Percentiles rank a stretch among this genome's conserved stretches.
Conservation (phyloP, 495 filamentous ascomycete genomes). For the Aspergillus incahuasiensis region DNA sequence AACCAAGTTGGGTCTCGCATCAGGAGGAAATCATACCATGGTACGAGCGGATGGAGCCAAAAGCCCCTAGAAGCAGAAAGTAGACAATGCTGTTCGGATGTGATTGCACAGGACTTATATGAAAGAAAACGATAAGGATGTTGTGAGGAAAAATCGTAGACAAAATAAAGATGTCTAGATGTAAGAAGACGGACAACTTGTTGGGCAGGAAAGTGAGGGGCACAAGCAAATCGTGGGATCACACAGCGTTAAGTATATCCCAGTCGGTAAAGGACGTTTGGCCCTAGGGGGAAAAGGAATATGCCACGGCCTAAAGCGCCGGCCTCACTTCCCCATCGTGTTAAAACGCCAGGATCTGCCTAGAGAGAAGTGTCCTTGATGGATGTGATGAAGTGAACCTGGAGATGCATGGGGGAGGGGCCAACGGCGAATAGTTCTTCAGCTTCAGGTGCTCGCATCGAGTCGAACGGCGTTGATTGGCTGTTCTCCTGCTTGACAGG, state of each 20-base stretch:
- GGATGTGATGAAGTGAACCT: conserved; percentile 12
- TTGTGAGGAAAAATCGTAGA: not conserved
- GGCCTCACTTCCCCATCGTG: not conserved
- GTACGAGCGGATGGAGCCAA: conserved; percentile 1
- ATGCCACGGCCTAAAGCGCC: conserved; percentile 9
- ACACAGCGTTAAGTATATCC: conserved; percentile 16
- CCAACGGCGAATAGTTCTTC: conserved; percentile 8
- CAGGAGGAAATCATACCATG: conserved; percentile 5
- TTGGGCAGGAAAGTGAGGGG: conserved; percentile 7
- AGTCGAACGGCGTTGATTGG: conserved; percentile 2
- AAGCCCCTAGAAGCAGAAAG: not conserved
- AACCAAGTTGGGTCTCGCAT: not conserved
- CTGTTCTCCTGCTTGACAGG: not conserved
- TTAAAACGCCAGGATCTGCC: conserved; percentile 1
- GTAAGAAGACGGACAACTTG: not conserved
- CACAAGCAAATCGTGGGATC: conserved; percentile 6
- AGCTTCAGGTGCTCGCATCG: not conserved
- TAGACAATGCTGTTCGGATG: not conserved
- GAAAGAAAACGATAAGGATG: not conserved
- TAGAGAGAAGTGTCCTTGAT: not conserved
- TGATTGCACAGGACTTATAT: not conserved
- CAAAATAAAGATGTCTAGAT: not conserved
- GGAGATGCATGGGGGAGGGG: conserved; percentile 14
- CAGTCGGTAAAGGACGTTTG: not conserved
- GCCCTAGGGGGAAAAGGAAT: conserved; percentile 4